Evolutionary conservation across 345 rosid species (phyloP).

Genomic region (Garcia nutans): DNA sequence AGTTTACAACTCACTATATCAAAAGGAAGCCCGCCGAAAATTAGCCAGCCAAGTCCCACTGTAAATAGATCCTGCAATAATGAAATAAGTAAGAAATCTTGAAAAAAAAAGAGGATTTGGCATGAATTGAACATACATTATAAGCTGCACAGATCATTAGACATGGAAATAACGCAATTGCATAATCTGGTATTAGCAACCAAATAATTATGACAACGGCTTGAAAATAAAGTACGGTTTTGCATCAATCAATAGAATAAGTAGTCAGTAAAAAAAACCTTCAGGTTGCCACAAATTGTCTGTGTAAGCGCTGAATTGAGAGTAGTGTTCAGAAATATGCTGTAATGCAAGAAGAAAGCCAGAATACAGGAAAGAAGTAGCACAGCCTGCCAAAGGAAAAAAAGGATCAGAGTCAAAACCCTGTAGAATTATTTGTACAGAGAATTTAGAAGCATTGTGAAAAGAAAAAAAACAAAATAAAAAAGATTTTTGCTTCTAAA

Average conservation of each 20-base stretch:
- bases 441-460: not conserved
- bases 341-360: constrained; percentile 95
- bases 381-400: constrained; percentile 54
- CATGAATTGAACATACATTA: not conserved
- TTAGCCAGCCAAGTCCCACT: constrained; percentile 82
- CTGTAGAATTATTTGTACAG: not conserved
- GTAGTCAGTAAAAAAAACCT: constrained; percentile 46
- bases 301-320: constrained; percentile 96
- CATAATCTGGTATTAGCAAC: not conserved
- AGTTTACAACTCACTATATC: constrained; percentile 56
- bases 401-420: constrained; percentile 3
- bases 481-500: not conserved
- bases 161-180: not conserved
- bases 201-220: not conserved
- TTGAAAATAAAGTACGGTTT: not conserved
- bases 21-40: constrained; percentile 97
- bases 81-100: constrained; percentile 20
- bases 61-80: constrained; percentile 82
- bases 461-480: not conserved
- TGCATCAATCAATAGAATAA: not conserved
- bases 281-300: constrained; percentile 94
- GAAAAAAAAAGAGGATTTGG: not conserved
- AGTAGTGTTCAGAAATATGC: constrained; percentile 92
- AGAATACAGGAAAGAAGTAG: constrained; percentile 69
- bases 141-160: not conserved